Evolutionary conservation across 2,329 filamentous ascomycete genomes (phyloP).

Genomic region (Cylindrodendrum hubeiense): DNA sequence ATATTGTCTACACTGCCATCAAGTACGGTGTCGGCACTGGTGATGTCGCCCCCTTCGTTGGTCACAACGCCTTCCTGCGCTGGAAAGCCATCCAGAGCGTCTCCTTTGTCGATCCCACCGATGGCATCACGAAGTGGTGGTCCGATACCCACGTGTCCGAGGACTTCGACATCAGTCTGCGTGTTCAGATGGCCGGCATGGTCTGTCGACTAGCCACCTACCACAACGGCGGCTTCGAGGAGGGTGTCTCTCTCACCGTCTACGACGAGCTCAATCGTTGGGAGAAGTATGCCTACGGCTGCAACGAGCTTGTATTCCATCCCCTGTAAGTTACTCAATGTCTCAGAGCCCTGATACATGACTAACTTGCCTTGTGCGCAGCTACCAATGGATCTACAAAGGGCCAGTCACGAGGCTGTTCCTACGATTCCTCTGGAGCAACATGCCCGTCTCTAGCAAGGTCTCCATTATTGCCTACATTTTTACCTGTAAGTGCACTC

Average conservation of each 20-base stretch:
- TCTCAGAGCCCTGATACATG: not conserved
- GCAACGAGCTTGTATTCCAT: conserved; percentile 78
- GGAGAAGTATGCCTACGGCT: conserved; percentile 81
- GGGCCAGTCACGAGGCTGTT: conserved; percentile 74
- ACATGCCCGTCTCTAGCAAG: conserved; percentile 73
- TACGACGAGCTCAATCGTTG: conserved; percentile 80
- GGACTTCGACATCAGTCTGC: conserved; percentile 81
- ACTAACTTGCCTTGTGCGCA: not conserved
- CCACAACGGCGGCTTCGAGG: conserved; percentile 77
- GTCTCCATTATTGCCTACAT: conserved; percentile 78
- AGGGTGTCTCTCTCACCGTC: conserved; percentile 80
- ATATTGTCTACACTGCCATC: conserved; percentile 81
- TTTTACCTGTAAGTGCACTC: conserved; percentile 62
- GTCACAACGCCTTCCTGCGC: conserved; percentile 81
- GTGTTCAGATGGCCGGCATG: conserved; percentile 77
- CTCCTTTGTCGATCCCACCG: conserved; percentile 36
- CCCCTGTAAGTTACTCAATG: conserved; percentile 61
- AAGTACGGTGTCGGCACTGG: conserved; percentile 77
- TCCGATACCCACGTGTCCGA: conserved; percentile 82
- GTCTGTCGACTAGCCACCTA: conserved; percentile 77
- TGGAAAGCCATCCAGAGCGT: conserved; percentile 61
- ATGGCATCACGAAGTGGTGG: conserved; percentile 77
- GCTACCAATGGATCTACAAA: conserved; percentile 66
- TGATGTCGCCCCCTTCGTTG: conserved; percentile 81
- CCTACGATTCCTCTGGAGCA: conserved; percentile 41